Conservation (phyloP, 2,329 filamentous ascomycete species). For the Drechslerella coelobrocha region DNA sequence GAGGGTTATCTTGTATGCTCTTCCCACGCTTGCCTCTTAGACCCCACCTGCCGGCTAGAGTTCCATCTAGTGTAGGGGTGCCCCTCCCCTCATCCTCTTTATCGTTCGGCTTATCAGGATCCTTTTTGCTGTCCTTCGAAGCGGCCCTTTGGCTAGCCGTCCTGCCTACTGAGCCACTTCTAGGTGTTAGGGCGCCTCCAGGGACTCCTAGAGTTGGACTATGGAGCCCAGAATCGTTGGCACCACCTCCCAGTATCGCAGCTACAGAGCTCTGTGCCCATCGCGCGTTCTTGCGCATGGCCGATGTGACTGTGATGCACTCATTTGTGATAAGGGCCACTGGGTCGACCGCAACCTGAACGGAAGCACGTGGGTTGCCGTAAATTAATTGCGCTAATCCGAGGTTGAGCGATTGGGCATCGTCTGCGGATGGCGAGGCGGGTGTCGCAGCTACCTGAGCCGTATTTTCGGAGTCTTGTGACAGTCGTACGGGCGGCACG, state of each 20-base stretch:
- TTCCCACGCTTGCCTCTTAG: slow-evolving; percentile 92
- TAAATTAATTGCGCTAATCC: slow-evolving; percentile 38
- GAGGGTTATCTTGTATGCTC: slow-evolving; percentile 90
- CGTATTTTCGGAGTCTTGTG: slow-evolving; percentile 39
- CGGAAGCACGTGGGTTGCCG: slow-evolving; percentile 46
- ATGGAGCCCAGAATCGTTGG: slow-evolving; percentile 56
- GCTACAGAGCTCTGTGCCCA: slow-evolving; percentile 96
- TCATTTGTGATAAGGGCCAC: slow-evolving; percentile 95
- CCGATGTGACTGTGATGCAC: slow-evolving; percentile 97
- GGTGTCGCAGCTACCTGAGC: slow-evolving; percentile 33
- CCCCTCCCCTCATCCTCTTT: slow-evolving; percentile 56
- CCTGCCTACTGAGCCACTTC: slow-evolving; percentile 43
- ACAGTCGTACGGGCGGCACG: slow-evolving; percentile 18
- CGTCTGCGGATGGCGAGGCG: slow-evolving; percentile 28
- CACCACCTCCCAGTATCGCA: slow-evolving; percentile 82
- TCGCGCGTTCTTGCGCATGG: slow-evolving; percentile 95
- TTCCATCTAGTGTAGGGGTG: slow-evolving; percentile 61
- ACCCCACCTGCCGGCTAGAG: slow-evolving; percentile 85
- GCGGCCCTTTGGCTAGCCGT: slow-evolving; percentile 56
- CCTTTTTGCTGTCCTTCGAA: slow-evolving; percentile 60
- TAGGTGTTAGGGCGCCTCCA: slow-evolving; percentile 36
- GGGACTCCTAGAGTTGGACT: slow-evolving; percentile 50
- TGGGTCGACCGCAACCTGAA: slow-evolving; percentile 78
- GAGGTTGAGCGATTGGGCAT: slow-evolving; percentile 27
- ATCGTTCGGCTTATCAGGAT: slow-evolving; percentile 44